Evolutionary conservation across 1,284 basidiomycete species (phyloP), one percentile per base, ranked within the genome.

Genomic region (Puccinia polysora): DNA sequence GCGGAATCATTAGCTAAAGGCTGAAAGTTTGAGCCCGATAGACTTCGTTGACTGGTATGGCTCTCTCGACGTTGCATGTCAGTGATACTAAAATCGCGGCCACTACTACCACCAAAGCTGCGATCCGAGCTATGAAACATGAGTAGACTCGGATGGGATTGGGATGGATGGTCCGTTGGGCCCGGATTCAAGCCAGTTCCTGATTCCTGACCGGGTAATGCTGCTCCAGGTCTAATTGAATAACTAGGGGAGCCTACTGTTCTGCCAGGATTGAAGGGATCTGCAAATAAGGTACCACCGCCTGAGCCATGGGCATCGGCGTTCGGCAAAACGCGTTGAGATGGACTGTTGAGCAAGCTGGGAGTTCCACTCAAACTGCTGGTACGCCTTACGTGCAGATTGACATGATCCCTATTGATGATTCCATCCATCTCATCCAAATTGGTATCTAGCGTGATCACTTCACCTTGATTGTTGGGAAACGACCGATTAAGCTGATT

Each of bases 381-480:
- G 45, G 28, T 65, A 30, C n/a, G 55, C 55, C 23, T 65, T 40
- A 62, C 64, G 69, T 58, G 59, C 47, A 53, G 43, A 43, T 72
- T 50, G 25, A 36, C 73, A 73, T 73, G 59, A 74, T 76, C 81
- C 18, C 81, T 79, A 79, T 91, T 84, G 75, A 96, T 83, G 78
- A 95, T 91, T 30, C 89, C 92, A 59, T 89, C 88, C 84, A 96
- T 90, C 73, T 86, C 83, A 36, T 88, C 85, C 50, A 94, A 82
- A 75, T 94, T 86, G 60, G 86, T 88, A 80, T 94, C 90, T 45
- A 92, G 84, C 23, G 82, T 82, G 75, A 85, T 77, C 8, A 72
- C 20, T 45, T 72, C 50, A 45, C 45, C 52, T 34, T 72, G 60
- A 49, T 70, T 70, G 23, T 20, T 23, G 15, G 52, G 25, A 3